Conservation (phyloP, 2,329 filamentous ascomycete species). For the Colletotrichum sp. region DNA sequence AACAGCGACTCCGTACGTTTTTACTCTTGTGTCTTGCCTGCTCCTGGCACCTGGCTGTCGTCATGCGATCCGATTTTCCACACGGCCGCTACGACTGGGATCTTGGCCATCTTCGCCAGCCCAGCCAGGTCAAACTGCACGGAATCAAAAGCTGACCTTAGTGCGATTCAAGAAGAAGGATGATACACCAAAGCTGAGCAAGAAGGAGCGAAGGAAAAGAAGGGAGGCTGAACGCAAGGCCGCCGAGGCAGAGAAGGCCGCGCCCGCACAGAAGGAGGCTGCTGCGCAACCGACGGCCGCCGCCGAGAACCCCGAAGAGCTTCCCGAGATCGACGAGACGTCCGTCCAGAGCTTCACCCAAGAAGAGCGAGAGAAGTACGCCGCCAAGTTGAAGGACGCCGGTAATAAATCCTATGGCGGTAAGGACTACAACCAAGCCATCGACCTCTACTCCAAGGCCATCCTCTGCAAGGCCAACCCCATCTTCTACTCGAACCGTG, state of each 20-base stretch:
- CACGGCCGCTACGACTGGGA: not conserved
- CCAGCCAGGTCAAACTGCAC: not conserved
- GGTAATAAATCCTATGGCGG: constrained; percentile 96
- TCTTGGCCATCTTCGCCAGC: not conserved
- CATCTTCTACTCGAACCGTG: constrained; percentile 98
- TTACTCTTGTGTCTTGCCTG: not conserved
- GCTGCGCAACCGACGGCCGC: constrained; percentile 53
- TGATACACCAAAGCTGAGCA: constrained; percentile 74
- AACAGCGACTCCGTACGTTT: constrained; percentile 59
- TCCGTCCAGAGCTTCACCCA: constrained; percentile 55
- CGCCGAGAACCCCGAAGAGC: constrained; percentile 66
- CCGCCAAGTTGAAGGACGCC: constrained; percentile 89
- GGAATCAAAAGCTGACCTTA: constrained; percentile 1
- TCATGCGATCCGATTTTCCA: constrained; percentile 10
- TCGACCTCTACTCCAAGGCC: constrained; percentile 93
- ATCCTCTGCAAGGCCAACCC: constrained; percentile 97
- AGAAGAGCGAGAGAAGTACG: constrained; percentile 83
- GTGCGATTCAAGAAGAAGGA: constrained; percentile 37
- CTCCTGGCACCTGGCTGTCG: not conserved
- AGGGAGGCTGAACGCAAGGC: constrained; percentile 76
- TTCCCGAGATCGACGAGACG: constrained; percentile 71
- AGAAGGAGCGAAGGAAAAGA: constrained; percentile 88
- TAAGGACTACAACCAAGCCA: constrained; percentile 93
- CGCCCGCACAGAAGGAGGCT: constrained; percentile 28
- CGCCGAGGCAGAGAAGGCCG: constrained; percentile 43